Conservation (phyloP, 2,329 filamentous ascomycete species). For the Colletotrichum sansevieriae region DNA sequence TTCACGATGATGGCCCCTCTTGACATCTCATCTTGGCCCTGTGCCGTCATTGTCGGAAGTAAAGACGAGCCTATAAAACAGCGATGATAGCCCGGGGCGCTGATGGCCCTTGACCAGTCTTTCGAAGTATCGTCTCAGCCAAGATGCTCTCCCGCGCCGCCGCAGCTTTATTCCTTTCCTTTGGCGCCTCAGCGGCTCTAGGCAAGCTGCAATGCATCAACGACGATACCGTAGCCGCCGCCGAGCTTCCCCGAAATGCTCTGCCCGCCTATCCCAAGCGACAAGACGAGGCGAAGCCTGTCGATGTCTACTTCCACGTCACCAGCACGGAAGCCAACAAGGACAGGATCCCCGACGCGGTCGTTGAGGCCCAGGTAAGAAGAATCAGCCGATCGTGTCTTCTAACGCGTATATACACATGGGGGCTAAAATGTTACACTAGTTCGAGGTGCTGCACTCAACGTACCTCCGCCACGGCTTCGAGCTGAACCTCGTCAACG, state of each 20-base stretch:
- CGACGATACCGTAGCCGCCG: conserved; percentile 8
- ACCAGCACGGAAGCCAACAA: conserved; percentile 62
- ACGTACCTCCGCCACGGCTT: conserved; percentile 34
- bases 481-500: conserved; percentile 32
- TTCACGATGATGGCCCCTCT: conserved; percentile 18
- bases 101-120: background rate
- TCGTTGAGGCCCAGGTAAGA: conserved; percentile 31
- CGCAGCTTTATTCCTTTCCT: conserved; percentile 4
- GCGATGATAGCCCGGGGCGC: background rate
- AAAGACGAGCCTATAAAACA: background rate
- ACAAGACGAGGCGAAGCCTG: conserved; percentile 41
- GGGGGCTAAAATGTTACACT: background rate
- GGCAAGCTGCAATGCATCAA: conserved; percentile 27
- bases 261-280: conserved; percentile 24
- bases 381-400: too few species aligned
- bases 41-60: background rate
- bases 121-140: background rate
- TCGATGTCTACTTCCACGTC: conserved; percentile 61
- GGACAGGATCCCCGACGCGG: conserved; percentile 24
- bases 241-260: background rate
- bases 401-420: too few species aligned
- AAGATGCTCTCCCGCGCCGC: conserved; percentile 4
- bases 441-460: conserved; percentile 37
- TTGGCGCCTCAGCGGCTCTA: conserved; percentile 12
- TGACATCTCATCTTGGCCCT: background rate